Evolutionary conservation across 371 early-diverging fungal species (phyloP), one percentile per base, ranked within the genome.

Genomic region (Gilbertella persicaria): DNA sequence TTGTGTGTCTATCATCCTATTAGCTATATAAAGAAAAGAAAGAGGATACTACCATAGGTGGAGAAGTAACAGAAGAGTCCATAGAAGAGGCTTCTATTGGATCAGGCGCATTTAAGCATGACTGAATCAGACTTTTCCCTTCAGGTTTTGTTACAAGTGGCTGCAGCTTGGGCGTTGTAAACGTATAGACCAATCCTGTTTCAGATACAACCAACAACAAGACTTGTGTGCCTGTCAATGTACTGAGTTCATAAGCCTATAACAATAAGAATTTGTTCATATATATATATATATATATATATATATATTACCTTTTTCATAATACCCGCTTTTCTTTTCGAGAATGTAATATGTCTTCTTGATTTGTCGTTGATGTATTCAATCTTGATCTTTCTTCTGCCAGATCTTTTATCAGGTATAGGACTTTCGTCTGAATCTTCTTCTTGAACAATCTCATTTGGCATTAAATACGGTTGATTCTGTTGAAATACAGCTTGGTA

Each of bases 181-280:
- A 98, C 2, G 99, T 96, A 73, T 97, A 98, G 10, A 99, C 98
- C 53, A 96, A 88, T 23, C 98, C 97, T 28, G 95, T 96, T 67
- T 95, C 98, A 4, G 95, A 92, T n/a, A 97, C 97, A 2, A 98
- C 91, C 30, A 99, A 65, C 44, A 99, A 74, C 47, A 98, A 78
- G 38, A 98, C 94, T 69, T 99, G 94, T 3, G 97, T 95, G 40
- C 97, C 97, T 12, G 99, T 98, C 59, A 99, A 74, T 1, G 95
- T 92, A 65, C 88, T 88, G 20, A 99, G 82, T 71, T 98, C 99
- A 60, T 91, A 96, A 4, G 98, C 98, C 87, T 91, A 33, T 28
- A 50, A 1, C 13, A 21, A 17, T 23, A 3, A 33, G 8, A 33
- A 33, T 8, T 28, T 9, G 54, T 7, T 3, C 23, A 33, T 50